Evolutionary conservation across 176 grass and related monocot species (phyloP).

Genomic region (Musa beccarii): DNA sequence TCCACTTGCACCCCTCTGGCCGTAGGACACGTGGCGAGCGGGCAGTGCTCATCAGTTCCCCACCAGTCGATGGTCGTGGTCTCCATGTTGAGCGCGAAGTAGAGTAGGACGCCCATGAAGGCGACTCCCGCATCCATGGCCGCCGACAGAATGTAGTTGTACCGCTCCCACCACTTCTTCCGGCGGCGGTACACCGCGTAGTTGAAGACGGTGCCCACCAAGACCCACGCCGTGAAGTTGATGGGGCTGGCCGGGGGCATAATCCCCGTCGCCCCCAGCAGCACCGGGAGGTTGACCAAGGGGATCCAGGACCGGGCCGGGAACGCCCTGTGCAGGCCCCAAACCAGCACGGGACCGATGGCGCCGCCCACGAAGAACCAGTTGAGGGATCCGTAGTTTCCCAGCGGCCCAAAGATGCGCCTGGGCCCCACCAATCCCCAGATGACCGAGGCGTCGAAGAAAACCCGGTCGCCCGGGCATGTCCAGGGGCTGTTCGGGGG

Average conservation of each 20-base stretch:
- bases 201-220: constrained; percentile 66
- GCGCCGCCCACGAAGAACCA: constrained; percentile 70
- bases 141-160: constrained; percentile 83
- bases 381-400: constrained; percentile 49
- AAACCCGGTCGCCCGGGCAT: constrained; percentile 50
- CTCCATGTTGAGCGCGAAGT: constrained; percentile 58
- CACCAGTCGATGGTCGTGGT: constrained; percentile 45
- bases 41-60: constrained; percentile 51
- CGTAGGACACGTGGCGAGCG: constrained; percentile 51
- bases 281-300: constrained; percentile 74
- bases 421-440: constrained; percentile 57
- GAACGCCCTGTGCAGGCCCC: constrained; percentile 44
- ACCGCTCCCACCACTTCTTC: constrained; percentile 78
- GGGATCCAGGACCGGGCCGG: constrained; percentile 51
- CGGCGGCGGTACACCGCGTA: constrained; percentile 63
- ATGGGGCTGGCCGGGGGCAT: constrained; percentile 62
- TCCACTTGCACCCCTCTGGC: constrained; percentile 33
- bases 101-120: constrained; percentile 65
- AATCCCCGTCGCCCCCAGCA: constrained; percentile 46
- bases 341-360: constrained; percentile 50
- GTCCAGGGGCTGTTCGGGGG: constrained; percentile 70
- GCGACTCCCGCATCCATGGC: constrained; percentile 58
- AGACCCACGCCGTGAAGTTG: constrained; percentile 66
- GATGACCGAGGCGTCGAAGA: constrained; percentile 82
- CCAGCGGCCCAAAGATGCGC: constrained; percentile 46